A percentile compares a stretch with the other conserved stretches of the same genome.
These are phyloP conservation scores for Neurospora sp. DNA, from an alignment of 495 filamentous ascomycete species.

Conservation along the genomic window DNA sequence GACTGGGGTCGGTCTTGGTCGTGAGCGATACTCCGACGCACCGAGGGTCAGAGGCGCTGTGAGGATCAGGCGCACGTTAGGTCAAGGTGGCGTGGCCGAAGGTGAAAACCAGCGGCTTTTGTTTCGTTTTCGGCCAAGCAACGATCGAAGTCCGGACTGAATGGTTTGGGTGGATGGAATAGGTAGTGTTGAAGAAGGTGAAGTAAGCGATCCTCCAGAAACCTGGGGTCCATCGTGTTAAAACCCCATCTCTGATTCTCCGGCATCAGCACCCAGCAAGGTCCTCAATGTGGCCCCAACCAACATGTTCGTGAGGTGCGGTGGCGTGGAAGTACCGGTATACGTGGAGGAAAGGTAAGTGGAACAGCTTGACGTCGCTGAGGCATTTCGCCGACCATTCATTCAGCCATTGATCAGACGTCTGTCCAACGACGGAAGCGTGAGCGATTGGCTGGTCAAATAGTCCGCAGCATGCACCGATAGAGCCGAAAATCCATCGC, in stretches of 20 bases:
- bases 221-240: neutral
- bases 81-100: constrained; percentile 7
- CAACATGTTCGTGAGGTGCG: neutral
- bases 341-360: neutral
- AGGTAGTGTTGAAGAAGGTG: neutral
- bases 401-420: neutral
- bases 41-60: neutral
- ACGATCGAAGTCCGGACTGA: neutral
- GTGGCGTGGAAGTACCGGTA: neutral
- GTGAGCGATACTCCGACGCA: neutral
- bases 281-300: neutral
- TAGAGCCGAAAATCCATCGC: neutral
- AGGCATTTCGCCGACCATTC: neutral
- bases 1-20: neutral
- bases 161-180: neutral
- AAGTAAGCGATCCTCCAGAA: neutral
- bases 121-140: constrained; percentile 12
- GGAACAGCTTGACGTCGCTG: neutral
- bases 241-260: neutral
- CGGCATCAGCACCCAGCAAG: neutral
- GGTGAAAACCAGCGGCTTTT: constrained; percentile 9
- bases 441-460: neutral
- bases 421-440: neutral
- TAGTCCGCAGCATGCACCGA: neutral
- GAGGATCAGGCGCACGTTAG: constrained; percentile 19